Conservation (phyloP, 495 filamentous ascomycete species). For the Aspergillus bridgeri region DNA sequence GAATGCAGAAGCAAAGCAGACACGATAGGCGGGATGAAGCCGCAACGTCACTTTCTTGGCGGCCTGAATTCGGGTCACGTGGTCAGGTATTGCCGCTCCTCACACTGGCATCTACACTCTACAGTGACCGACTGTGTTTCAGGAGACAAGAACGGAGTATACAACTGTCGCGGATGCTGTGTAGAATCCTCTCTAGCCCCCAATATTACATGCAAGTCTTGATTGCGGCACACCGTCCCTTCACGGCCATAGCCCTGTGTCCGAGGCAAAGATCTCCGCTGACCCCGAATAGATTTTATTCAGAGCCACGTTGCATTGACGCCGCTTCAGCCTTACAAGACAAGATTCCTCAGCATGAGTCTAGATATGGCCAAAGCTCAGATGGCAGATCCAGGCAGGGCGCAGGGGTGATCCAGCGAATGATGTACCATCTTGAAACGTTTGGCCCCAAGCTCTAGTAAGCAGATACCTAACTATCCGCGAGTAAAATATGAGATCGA, state of each 20-base stretch:
- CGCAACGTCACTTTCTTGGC: not conserved
- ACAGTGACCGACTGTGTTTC: too few species aligned
- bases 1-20: not conserved
- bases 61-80: not conserved
- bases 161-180: not conserved
- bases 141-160: too few species aligned
- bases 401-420: not conserved
- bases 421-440: not conserved
- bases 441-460: not conserved
- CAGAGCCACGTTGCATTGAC: not conserved
- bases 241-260: not conserved
- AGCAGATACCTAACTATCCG: conserved; percentile 5
- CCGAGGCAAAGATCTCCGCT: not conserved
- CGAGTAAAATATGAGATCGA: not conserved
- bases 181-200: too few species aligned
- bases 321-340: not conserved
- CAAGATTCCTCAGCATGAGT: not conserved
- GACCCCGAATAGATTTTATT: not conserved
- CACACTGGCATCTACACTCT: too few species aligned
- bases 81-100: not conserved
- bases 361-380: not conserved
- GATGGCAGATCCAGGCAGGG: not conserved
- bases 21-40: not conserved
- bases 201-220: too few species aligned
- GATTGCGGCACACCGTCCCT: too few species aligned